phyloP scores from a whole-genome alignment of 2,329 filamentous ascomycete genomes.

The Clarireedia paspali region DNA sequence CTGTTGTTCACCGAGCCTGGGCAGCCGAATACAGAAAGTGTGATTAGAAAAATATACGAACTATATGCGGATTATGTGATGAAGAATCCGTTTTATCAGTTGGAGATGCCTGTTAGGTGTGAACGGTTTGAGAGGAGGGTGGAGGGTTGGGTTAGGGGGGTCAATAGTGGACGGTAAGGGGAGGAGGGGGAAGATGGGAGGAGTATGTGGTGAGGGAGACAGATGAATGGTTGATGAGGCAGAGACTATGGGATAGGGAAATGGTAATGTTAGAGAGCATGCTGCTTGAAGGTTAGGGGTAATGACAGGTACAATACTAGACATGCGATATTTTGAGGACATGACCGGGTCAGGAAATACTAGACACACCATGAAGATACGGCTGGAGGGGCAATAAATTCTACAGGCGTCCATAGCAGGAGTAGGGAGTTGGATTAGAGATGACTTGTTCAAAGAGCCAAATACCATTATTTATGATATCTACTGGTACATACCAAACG shows the following conservation, averaged over 20 bases:
- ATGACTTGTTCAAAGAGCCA: slow-evolving; percentile 11
- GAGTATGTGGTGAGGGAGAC: neutral
- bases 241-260: neutral
- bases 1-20: slow-evolving; percentile 80
- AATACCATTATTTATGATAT: slow-evolving; percentile 18
- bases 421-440: neutral
- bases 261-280: neutral
- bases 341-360: too few species aligned
- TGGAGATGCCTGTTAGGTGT: slow-evolving; percentile 95
- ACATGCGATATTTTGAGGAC: neutral
- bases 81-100: slow-evolving; percentile 98
- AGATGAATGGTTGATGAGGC: neutral
- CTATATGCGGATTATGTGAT: slow-evolving; percentile 95
- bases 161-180: slow-evolving; percentile 42
- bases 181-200: neutral
- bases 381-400: neutral
- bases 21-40: slow-evolving; percentile 70
- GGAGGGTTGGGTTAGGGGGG: slow-evolving; percentile 68
- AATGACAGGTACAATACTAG: neutral
- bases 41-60: slow-evolving; percentile 83
- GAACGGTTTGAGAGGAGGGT: slow-evolving; percentile 90
- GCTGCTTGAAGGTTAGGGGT: neutral
- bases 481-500: slow-evolving; percentile 31
- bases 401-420: neutral
- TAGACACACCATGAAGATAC: too few species aligned